These are phyloP conservation scores for Pseudogymnoascus pannorum DNA, from an alignment of 2,329 filamentous ascomycete genomes.

Conservation along the genomic window DNA sequence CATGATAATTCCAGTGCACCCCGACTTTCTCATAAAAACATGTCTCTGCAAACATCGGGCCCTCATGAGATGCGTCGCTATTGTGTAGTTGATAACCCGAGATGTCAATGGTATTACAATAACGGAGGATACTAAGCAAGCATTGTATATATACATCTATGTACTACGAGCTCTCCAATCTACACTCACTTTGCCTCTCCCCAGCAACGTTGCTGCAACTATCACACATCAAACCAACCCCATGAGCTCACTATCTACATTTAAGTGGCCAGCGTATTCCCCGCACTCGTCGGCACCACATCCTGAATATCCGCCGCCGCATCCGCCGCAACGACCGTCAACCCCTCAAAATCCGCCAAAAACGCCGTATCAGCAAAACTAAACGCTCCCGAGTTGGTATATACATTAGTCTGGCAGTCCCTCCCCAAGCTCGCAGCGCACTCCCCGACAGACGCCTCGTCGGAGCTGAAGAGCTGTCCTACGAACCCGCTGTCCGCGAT, in stretches of 20 bases:
- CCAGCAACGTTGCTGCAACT: not conserved
- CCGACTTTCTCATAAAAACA: not conserved
- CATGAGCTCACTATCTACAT: too few relatives aligned
- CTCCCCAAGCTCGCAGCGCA: not conserved
- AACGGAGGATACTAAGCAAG: not conserved
- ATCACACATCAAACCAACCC: not conserved
- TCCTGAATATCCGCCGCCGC: conserved; percentile 21
- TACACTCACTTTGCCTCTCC: not conserved
- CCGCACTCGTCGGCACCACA: conserved; percentile 25
- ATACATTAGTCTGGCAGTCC: not conserved
- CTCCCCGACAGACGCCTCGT: conserved; percentile 11
- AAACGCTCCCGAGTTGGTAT: conserved; percentile 21
- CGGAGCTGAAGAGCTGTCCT: conserved; percentile 15
- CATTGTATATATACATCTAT: not conserved
- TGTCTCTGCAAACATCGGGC: not conserved
- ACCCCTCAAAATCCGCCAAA: conserved; percentile 22
- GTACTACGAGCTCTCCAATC: not conserved
- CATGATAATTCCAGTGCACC: not conserved
- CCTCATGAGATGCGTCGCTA: not conserved
- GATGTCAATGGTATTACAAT: not conserved
- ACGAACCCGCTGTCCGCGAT: not conserved
- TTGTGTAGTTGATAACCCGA: not conserved
- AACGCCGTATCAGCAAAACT: conserved; percentile 22
- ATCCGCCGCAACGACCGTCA: conserved; percentile 20
- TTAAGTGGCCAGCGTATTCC: conserved; percentile 14